Evolutionary conservation across 2,329 filamentous ascomycete species (phyloP), one percentile per base, ranked within the genome.

Genomic region (Beauveria sp.): DNA sequence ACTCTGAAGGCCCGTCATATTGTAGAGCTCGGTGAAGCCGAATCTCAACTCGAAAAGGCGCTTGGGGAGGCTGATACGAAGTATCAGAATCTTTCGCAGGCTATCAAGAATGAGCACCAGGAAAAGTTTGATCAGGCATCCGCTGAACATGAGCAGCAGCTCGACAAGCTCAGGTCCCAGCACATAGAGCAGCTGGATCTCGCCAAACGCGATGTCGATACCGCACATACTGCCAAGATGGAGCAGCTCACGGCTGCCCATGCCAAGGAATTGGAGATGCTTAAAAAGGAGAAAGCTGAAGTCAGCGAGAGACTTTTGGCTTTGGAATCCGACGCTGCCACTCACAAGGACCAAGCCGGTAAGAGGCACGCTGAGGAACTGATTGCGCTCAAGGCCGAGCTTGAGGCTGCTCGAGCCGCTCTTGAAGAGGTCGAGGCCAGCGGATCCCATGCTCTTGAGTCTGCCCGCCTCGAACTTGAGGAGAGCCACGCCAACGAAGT

Each of bases 401-500:
- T 76, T 10, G 74, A 77, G 46, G 67, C 70, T 12, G 65, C 73
- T 43, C 80, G 78, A 56, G 71, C 71, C 10, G 80, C 83, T 64
- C 69, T 83, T 8, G 76, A 80, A 66, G 75, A 78, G 65, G 71
- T 79, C 7, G 75, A 79, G 54, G 70, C 72, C 0, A 71, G 75
- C 54, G 76, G 77, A 66, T 72, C 75, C 9, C 73, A 80, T 48
- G 77, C 79, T 16, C 69, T 81, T 20, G 78, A 82, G 58, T 70
- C 72, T 40, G 73, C 76, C 45, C 79, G 76, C 70, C 72, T 75
- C 18, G 77, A 80, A 22, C 74, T 80, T 45, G 74, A 80, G 64
- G 71, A 75, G 42, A 75, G 74, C 67, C 75, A 80, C 69, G 74
- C 78, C 48, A 73, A 73, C 24, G 78, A 82, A 63, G 72, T 84